Conservation (phyloP, 257 asterid genomes). For the Plantago ovata region DNA sequence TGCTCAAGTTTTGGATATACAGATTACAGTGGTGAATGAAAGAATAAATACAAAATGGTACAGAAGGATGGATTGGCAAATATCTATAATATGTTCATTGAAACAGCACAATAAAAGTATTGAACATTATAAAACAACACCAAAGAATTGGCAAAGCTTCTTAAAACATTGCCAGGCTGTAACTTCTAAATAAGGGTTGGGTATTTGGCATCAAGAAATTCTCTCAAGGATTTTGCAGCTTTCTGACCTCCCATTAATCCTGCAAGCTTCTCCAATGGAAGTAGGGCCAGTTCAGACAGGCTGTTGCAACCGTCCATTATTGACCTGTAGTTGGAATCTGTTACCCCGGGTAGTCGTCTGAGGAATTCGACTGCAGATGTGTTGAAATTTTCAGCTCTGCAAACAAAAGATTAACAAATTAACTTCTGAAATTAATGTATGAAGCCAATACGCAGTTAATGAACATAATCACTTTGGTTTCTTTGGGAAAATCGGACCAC, state of each 20-base stretch:
- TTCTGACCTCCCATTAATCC: conserved; percentile 85
- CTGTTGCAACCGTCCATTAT: conserved; percentile 80
- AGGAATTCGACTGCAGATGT: conserved; percentile 91
- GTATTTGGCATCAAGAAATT: conserved; percentile 92
- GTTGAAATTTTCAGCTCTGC: conserved; percentile 90
- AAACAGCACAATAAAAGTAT: conserved; percentile 4
- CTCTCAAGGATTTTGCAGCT: conserved; percentile 84
- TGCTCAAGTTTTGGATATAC: not conserved
- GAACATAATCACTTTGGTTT: too few species aligned
- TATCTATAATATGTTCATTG: not conserved
- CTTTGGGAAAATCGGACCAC: too few species aligned
- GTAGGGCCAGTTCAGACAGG: conserved; percentile 81
- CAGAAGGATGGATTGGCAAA: not conserved
- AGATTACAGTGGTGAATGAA: conserved; percentile 14
- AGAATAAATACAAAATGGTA: conserved; percentile 8
- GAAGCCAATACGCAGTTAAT: not conserved
- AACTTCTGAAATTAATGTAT: not conserved
- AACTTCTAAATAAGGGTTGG: conserved; percentile 68
- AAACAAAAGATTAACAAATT: conserved; percentile 2
- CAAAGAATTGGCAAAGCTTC: not conserved
- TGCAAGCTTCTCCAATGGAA: conserved; percentile 67
- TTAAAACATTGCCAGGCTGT: not conserved
- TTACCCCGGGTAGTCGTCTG: conserved; percentile 90
- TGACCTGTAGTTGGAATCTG: conserved; percentile 79
- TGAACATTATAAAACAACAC: not conserved